phyloP scores from a whole-genome alignment of 2,329 filamentous ascomycete species.

The Aurifilum marmelostoma region DNA sequence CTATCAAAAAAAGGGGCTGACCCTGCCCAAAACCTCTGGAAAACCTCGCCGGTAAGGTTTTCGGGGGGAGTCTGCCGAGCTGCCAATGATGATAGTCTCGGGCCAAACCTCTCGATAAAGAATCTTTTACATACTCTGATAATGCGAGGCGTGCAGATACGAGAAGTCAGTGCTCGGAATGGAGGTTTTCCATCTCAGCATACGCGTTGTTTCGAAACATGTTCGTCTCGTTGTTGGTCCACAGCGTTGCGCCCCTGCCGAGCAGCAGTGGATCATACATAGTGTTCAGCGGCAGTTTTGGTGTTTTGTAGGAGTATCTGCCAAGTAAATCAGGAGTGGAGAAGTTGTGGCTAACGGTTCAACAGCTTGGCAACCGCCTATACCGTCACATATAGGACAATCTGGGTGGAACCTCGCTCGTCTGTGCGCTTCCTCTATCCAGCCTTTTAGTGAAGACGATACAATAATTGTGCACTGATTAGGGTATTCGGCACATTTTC shows the following conservation, averaged over 20 bases:
- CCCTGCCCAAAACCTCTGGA: not conserved
- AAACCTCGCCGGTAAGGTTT: not conserved
- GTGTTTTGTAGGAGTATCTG: not conserved
- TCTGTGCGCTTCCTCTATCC: not conserved
- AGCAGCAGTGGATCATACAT: no score
- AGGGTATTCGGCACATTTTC: conserved; percentile 12
- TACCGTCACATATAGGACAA: not conserved
- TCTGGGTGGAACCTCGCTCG: not conserved
- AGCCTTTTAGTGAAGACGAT: not conserved
- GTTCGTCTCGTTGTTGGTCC: not conserved
- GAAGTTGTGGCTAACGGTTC: not conserved
- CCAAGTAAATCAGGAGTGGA: not conserved
- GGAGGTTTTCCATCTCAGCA: not conserved
- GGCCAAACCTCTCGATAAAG: not conserved
- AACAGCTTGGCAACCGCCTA: not conserved
- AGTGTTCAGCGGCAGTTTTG: not conserved
- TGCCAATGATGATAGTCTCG: not conserved
- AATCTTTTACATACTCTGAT: not conserved
- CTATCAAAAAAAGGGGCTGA: not conserved
- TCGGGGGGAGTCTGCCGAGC: not conserved
- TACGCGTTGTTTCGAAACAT: conserved; percentile 7
- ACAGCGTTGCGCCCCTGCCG: not conserved
- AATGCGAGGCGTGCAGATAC: not conserved
- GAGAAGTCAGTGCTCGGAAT: not conserved
- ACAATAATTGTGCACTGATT: not conserved